Base-by-base conservation (phyloP, 129 eudicot genomes). In the Chrysanthemum lavandulifolium region DNA sequence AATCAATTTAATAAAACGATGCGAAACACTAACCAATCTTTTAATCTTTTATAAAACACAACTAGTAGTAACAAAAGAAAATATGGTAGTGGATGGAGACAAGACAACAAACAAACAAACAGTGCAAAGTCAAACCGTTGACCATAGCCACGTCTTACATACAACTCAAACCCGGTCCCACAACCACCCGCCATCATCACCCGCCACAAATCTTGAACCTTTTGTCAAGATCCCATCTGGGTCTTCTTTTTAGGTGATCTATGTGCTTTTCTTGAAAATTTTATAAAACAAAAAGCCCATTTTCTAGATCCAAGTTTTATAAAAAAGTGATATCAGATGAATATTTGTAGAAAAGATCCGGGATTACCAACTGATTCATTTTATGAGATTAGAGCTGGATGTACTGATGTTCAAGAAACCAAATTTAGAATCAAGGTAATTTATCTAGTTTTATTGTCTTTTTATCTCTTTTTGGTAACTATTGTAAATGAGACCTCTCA, bases 351-450 rank as follows among this genome's bases (percentile, higher is more conserved):
- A 76, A 84, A 88, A 81, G 89, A 88, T 71, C 81, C 89, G 6
- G 99, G 99, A 0, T 33, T 80, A 56, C 84, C 99, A 18, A 80
- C 93, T 76, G 99, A 94, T 83, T 79, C 87, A 10, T 94, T 79
- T 65, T 94, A 94, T 63, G 79, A 90, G 78, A 84, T 94, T 69
- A 85, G 97, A 52, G 83, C 97, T 65, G 99, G 88, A 57, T 86
- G 90, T 67, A 83, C 88, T n/a, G 94, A 89, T 90, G 91, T 87
- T 79, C 96, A 91, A 1, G 55, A 85, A 77, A 87, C 91, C 85
- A 94, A 90, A 80, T 94, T 88, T 73, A 84, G 84, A 72, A 90
- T 94, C 85, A 91, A 85, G 99, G 99, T 92, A 13, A 50, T 50
- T 33, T 33, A 33, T 33, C 7, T 31, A 31, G 36, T 31, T 23